phyloP scores from a whole-genome alignment of 2,329 filamentous ascomycete species.

The Colletotrichum liriopes region DNA sequence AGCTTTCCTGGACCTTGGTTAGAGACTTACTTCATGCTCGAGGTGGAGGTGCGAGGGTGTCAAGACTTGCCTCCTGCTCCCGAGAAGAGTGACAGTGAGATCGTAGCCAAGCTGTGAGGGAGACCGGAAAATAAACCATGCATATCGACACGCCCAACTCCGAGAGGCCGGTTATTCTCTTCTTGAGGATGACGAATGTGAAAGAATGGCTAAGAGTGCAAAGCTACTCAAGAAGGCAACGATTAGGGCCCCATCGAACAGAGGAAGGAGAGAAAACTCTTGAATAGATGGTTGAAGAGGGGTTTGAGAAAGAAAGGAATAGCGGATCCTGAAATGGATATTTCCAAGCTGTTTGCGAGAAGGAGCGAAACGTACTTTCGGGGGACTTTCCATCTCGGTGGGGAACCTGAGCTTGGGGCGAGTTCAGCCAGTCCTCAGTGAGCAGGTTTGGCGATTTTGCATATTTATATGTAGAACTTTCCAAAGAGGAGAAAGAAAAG shows the following conservation, averaged over 20 bases:
- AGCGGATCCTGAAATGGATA: accelerated
- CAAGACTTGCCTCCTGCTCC: background rate
- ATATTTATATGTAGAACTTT: too few relatives aligned
- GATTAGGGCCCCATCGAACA: too few relatives aligned
- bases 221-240: background rate
- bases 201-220: background rate
- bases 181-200: background rate
- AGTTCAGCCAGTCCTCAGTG: too few relatives aligned
- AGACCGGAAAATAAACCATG: background rate
- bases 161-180: background rate
- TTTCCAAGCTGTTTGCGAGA: background rate
- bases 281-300: background rate
- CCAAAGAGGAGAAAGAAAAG: too few relatives aligned
- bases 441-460: too few relatives aligned
- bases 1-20: background rate
- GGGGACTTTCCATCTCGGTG: background rate
- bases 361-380: background rate
- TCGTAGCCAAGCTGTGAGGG: background rate
- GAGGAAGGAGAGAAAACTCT: background rate
- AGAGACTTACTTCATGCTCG: background rate
- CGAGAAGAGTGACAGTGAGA: too few relatives aligned
- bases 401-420: background rate
- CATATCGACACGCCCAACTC: too few relatives aligned
- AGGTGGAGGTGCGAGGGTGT: background rate
- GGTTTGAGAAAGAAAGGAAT: background rate